Base-by-base conservation (phyloP, 1,139 yeast genomes). In the Pichia sp. region DNA sequence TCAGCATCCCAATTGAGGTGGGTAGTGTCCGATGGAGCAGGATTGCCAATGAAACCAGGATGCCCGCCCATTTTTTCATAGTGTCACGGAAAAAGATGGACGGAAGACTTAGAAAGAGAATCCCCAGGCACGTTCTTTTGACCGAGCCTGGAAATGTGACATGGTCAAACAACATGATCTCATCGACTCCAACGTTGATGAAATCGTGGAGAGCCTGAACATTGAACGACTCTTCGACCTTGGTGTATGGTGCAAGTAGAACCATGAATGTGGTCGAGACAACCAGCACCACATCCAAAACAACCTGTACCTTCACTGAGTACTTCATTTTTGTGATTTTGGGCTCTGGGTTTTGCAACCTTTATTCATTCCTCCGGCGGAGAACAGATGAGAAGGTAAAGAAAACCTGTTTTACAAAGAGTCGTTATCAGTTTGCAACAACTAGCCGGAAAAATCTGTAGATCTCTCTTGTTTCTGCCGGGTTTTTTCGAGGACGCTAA, bases 181-280 rank as follows among this genome's bases (percentile, higher is more conserved):
- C 75, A 32, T 69, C 69, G 0, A 78, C 60, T 0, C 97, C 97
- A 65, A 81, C 78, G 59, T 79, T 78, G 54, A 89, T 62, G 50
- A 92, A 76, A 65, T 93, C 98, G 66, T 90, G 93, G 45, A 89
- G 75, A 0, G 98, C 98, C 65, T 93, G 98, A 48, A 89, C 75
- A 63, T 86, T 89, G 75, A 93, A 93, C 40, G 96, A 88, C 67
- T 93, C 99, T 67, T 93, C 98, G 0, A 93, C 97, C 69, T 93
- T 92, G 4, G 97, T 86, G 68, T 75, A 90, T 0, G 97, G 97
- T 0, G 96, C 78, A 2, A 80, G 62, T 1, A 55, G 36, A 4
- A 59, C 19, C 26, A 50, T 47, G 8, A 47, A 51, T 3, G 52
- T 43, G 8, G 50, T 73, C 4, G 74, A 62, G 15, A 63, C 51